Percentiles rank a stretch among this genome's conserved stretches.
phyloP scores from a whole-genome alignment of 257 asterid species.

The Solanum ossicruentum region DNA sequence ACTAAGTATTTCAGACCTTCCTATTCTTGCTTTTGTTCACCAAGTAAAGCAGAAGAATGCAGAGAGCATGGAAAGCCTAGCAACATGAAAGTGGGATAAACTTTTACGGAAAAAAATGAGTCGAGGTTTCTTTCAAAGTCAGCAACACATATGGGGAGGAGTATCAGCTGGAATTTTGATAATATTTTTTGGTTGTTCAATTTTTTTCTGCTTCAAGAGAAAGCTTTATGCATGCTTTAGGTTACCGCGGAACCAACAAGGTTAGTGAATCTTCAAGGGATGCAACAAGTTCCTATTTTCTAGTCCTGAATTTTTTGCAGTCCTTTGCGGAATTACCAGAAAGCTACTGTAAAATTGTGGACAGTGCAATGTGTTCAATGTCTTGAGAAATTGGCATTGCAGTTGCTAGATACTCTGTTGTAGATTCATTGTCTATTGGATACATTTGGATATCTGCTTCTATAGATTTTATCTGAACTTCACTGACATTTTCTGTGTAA shows the following conservation, averaged over 20 bases:
- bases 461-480: neutral
- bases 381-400: neutral
- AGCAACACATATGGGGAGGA: conserved; percentile 22
- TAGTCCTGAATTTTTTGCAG: neutral
- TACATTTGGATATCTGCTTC: neutral
- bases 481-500: neutral
- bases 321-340: neutral
- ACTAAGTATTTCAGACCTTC: neutral
- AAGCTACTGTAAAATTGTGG: neutral
- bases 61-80: neutral
- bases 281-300: neutral
- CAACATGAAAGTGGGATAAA: neutral
- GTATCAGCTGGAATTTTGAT: conserved; percentile 13
- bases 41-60: neutral
- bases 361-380: neutral
- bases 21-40: neutral
- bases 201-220: conserved; percentile 37
- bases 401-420: neutral
- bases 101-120: neutral
- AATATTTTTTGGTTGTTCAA: conserved; percentile 20
- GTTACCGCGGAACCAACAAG: conserved; percentile 17
- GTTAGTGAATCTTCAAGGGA: conserved; percentile 10
- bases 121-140: conserved; percentile 3
- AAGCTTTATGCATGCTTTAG: conserved; percentile 23
- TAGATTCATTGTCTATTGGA: neutral